A percentile compares a stretch with the other conserved stretches of the same genome.
Evolutionary conservation across 257 asterid species (phyloP).

Genomic region (Capsicum chinense): DNA sequence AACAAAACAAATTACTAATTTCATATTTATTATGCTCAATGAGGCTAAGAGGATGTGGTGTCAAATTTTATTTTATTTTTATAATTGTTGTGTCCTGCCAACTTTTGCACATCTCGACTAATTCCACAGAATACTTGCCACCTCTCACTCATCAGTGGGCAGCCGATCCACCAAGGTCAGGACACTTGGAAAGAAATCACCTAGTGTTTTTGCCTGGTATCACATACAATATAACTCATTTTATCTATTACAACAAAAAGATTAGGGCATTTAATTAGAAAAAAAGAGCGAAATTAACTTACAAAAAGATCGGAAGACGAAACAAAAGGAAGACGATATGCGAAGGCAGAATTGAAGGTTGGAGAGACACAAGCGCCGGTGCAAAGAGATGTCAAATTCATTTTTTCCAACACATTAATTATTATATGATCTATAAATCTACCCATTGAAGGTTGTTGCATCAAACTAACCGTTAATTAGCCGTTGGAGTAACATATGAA

Average conservation of each 20-base stretch:
- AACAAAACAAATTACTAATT: not conserved
- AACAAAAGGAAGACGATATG: slow-evolving; percentile 53
- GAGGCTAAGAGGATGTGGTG: no score
- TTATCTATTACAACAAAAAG: not conserved
- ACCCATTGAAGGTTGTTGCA: slow-evolving; percentile 32
- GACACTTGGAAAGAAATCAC: not conserved
- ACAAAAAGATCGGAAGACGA: slow-evolving; percentile 71
- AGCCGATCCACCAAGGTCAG: no score
- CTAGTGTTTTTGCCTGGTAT: not conserved
- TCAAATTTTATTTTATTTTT: not conserved
- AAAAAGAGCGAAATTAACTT: slow-evolving; percentile 31
- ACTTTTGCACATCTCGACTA: not conserved
- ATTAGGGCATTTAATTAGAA: not conserved
- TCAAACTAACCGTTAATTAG: no score
- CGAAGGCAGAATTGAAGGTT: slow-evolving; percentile 44
- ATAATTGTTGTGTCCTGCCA: not conserved
- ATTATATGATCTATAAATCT: slow-evolving; percentile 57
- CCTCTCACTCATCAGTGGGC: not conserved
- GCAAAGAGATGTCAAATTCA: slow-evolving; percentile 66
- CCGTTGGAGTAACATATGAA: no score
- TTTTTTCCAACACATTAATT: slow-evolving; percentile 47
- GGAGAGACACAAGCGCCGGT: slow-evolving; percentile 61
- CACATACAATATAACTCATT: not conserved
- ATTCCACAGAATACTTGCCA: not conserved
- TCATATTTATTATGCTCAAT: not conserved